Base-by-base conservation (phyloP, 306 rosid species). In the Castanea mollissima region DNA sequence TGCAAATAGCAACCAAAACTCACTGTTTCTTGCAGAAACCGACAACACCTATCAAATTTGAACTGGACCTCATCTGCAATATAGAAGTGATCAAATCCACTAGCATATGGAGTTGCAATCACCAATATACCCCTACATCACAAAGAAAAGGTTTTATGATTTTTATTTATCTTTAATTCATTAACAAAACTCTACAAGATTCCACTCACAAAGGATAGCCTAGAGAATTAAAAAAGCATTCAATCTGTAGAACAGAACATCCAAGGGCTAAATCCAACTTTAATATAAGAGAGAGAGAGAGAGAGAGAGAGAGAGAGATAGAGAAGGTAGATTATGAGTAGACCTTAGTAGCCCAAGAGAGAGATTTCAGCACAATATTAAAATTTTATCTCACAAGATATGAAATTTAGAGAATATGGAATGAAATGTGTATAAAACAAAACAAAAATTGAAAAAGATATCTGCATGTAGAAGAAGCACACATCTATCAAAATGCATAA, bases 31-130 rank as follows among this genome's bases (percentile, higher is more conserved):
- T 83, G 88, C 7, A 95, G 83, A 51, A 76, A 71, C 51, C 96
- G 92, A 79, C 74, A 88, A 78, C 99, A 93, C 89, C 99, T 83
- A 77, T 95, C 99, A 89, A 88, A 95, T 82, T 93, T 95, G 87
- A 91, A 93, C 78, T 95, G 98, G 51, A 85, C 96, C 90, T 95
- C 98, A 82, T 95, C 99, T 57, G 99, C 96, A 88, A 93, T 95
- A 79, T 80, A 93, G 91, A 95, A 93, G 90, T 95, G 89, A 83
- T 95, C 99, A 88, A 93, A 95, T 71, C 99, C 99, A 86, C 99
- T 95, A 31, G 98, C 96, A 81, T 93, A 95, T 72, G 98, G 99
- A 38, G 99, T 95, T 85, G 99, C 98, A 83, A 95, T 93, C 83
- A 95, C 76, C 84, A 95, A 73, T 78, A 93, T 56, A 56, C 97